Evolutionary conservation across 768 basidiomycete species (phyloP).

Genomic region (Mrakia blollopis): DNA sequence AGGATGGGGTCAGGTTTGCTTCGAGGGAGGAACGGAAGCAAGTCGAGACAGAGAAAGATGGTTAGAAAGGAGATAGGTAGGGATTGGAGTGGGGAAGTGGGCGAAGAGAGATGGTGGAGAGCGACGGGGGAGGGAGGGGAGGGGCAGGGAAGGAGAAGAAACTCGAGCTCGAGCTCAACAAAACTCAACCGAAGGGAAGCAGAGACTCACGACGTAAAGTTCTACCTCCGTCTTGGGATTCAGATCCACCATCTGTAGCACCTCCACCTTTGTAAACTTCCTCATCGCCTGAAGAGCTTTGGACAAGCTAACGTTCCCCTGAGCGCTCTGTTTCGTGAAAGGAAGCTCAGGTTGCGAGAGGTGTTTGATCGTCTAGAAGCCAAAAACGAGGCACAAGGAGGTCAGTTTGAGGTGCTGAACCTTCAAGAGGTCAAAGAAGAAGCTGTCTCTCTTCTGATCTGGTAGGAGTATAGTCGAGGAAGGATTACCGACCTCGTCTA

Average conservation of each 20-base stretch:
- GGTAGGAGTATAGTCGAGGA: not conserved
- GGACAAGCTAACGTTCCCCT: conserved; percentile 25
- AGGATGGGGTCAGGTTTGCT: not conserved
- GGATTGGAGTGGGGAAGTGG: not conserved
- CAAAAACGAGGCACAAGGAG: not conserved
- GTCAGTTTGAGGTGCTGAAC: too few relatives aligned
- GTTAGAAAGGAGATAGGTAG: not conserved
- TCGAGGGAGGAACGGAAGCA: too few relatives aligned
- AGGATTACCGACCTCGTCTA: conserved; percentile 14
- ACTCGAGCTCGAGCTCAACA: not conserved
- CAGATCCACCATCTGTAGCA: conserved; percentile 30
- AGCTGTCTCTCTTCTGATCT: too few relatives aligned
- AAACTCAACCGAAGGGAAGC: not conserved
- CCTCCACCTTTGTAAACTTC: conserved; percentile 30
- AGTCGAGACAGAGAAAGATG: not conserved
- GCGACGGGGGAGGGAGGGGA: not conserved
- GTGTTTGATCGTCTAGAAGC: not conserved
- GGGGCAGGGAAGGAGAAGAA: not conserved
- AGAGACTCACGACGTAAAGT: conserved; percentile 22
- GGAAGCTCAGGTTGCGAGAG: conserved; percentile 16
- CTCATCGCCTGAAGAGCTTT: conserved; percentile 17
- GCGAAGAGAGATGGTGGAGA: not conserved
- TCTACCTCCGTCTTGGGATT: conserved; percentile 27
- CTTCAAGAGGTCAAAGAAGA: not conserved
- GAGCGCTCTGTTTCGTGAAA: conserved; percentile 8